Evolutionary conservation across 164 flowering plant species (phyloP).

Genomic region (Dillenia suffruticosa): DNA sequence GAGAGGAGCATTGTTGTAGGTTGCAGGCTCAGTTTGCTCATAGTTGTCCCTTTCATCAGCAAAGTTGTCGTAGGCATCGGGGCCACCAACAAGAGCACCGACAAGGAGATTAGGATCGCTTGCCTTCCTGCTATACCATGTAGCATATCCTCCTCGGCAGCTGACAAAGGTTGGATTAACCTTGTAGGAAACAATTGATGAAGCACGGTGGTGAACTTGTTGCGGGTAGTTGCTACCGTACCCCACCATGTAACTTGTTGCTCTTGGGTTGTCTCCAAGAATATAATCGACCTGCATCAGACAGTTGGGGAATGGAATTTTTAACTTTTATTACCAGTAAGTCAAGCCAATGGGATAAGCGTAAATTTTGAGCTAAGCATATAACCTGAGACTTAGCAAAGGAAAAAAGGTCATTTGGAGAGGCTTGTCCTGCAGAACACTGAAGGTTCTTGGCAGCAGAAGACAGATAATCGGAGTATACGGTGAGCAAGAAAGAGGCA

Average conservation of each 20-base stretch:
- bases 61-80: conserved; percentile 91
- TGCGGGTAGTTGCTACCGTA: conserved; percentile 82
- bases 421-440: conserved; percentile 51
- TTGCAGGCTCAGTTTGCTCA: conserved; percentile 96
- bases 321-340: background rate
- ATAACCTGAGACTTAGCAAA: conserved; percentile 82
- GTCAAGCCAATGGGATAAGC: background rate
- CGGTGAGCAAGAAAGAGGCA: conserved; percentile 71
- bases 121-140: conserved; percentile 71
- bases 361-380: background rate
- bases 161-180: conserved; percentile 57
- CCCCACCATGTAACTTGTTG: conserved; percentile 96
- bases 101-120: conserved; percentile 81
- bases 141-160: conserved; percentile 87
- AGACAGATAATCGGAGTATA: conserved; percentile 79
- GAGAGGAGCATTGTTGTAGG: conserved; percentile 95
- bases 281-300: conserved; percentile 76
- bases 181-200: conserved; percentile 82
- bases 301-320: too few species aligned
- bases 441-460: conserved; percentile 43
- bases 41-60: conserved; percentile 86
- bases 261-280: conserved; percentile 96
- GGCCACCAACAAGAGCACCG: conserved; percentile 95
- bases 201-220: conserved; percentile 81
- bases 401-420: conserved; percentile 55